phyloP scores from a whole-genome alignment of 1,139 yeast genomes.

The Geotrichum europaeum region DNA sequence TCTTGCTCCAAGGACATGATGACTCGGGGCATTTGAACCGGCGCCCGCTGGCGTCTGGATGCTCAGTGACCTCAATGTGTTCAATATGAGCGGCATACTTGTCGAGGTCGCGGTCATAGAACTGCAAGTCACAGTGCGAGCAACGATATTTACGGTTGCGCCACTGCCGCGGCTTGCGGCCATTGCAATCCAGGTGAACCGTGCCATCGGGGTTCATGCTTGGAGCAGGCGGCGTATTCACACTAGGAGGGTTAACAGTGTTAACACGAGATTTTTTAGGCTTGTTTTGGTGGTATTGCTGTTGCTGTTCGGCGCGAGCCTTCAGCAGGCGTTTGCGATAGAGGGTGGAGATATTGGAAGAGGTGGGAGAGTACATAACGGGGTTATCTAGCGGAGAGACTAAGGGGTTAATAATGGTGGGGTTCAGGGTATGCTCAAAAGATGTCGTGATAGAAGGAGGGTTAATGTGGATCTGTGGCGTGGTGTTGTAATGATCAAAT shows the following conservation, averaged over 20 bases:
- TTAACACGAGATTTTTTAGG: not conserved
- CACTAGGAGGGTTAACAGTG: not conserved
- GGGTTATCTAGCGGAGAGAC: not conserved
- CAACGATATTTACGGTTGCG: constrained; percentile 29
- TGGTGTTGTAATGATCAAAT: not conserved
- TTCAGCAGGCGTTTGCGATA: not conserved
- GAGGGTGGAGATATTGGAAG: not conserved
- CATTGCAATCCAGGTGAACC: constrained; percentile 25
- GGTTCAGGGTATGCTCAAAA: not conserved
- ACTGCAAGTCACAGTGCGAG: constrained; percentile 27
- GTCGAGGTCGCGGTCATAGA: constrained; percentile 26
- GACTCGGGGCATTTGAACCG: constrained; percentile 29
- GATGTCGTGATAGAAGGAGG: not conserved
- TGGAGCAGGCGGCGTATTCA: constrained; percentile 12
- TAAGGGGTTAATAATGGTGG: not conserved
- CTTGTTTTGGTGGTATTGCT: not conserved
- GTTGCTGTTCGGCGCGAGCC: not conserved
- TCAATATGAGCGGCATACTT: constrained; percentile 25
- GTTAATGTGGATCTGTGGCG: not conserved
- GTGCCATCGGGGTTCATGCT: constrained; percentile 11
- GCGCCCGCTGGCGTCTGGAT: constrained; percentile 23
- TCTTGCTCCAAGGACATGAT: constrained; percentile 28
- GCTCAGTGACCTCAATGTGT: constrained; percentile 23
- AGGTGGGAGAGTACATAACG: not conserved
- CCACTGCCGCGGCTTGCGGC: constrained; percentile 29